A percentile compares a stretch with the other conserved stretches of the same genome.
Evolutionary conservation across 2,329 filamentous ascomycete genomes (phyloP).

Genomic region (Didymella pomorum): DNA sequence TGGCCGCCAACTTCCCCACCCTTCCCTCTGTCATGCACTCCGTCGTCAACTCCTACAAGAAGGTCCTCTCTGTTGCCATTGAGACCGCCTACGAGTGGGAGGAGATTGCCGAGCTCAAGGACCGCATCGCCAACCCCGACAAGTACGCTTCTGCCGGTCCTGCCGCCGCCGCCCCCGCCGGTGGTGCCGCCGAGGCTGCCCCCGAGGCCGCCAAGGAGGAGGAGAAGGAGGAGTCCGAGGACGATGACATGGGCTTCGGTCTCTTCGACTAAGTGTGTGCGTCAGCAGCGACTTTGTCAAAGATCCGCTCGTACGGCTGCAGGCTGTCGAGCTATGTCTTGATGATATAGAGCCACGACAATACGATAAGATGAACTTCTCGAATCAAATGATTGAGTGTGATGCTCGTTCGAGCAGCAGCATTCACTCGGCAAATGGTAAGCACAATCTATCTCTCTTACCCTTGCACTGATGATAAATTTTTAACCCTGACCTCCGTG

Average conservation of each 20-base stretch:
- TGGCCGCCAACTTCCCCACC: conserved; percentile 94
- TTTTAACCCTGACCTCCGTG: conserved; percentile 71
- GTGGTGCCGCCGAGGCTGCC: conserved; percentile 28
- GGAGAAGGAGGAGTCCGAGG: conserved; percentile 66
- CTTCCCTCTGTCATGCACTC: conserved; percentile 96
- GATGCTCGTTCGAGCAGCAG: conserved; percentile 37
- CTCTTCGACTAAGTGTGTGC: conserved; percentile 59
- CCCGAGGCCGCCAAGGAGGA: conserved; percentile 55
- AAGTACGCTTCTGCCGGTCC: conserved; percentile 89
- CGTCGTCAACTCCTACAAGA: conserved; percentile 98
- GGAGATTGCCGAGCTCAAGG: conserved; percentile 97
- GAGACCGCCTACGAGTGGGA: conserved; percentile 93
- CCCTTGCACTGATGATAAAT: conserved; percentile 65
- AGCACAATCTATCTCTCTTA: conserved; percentile 30
- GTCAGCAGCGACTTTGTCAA: conserved; percentile 30
- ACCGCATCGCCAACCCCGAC: conserved; percentile 98
- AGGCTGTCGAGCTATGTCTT: conserved; percentile 31
- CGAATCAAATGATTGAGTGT: conserved; percentile 25
- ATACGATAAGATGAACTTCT: conserved; percentile 47
- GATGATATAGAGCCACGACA: conserved; percentile 47
- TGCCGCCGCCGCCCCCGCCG: conserved; percentile 59
- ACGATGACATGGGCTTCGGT: conserved; percentile 64
- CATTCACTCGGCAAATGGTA: conserved; percentile 41
- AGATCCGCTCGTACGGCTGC: conserved; percentile 31
- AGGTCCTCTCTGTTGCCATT: conserved; percentile 86